A percentile compares a stretch with the other conserved stretches of the same genome.
Conservation (phyloP, 2,329 filamentous ascomycete species). For the Microdochium paspali region DNA sequence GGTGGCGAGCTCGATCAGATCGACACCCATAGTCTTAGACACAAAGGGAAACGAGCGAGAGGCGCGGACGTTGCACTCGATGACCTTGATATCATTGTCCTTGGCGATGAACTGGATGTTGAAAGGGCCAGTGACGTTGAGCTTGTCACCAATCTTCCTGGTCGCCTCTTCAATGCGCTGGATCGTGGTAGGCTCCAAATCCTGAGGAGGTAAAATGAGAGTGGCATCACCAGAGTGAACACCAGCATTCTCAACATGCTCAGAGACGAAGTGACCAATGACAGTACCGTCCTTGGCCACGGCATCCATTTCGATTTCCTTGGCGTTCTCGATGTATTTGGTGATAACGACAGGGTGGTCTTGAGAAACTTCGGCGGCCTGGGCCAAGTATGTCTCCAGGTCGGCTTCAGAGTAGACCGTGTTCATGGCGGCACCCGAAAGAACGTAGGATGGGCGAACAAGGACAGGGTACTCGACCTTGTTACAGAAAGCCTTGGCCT, state of each 20-base stretch:
- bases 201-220: conserved; percentile 87
- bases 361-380: conserved; percentile 86
- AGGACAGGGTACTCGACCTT: conserved; percentile 88
- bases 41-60: conserved; percentile 97
- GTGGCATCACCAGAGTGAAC: conserved; percentile 98
- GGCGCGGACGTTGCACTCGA: conserved; percentile 95
- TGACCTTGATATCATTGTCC: conserved; percentile 99
- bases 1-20: conserved; percentile 96
- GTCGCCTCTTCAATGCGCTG: conserved; percentile 89
- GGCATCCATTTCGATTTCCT: conserved; percentile 99
- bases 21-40: conserved; percentile 96
- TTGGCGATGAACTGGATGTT: conserved; percentile 99
- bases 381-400: conserved; percentile 76
- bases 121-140: conserved; percentile 93
- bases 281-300: conserved; percentile 85
- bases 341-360: conserved; percentile 98
- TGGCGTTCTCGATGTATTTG: conserved; percentile 98
- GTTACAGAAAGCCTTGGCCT: conserved; percentile 79
- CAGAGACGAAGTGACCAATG: conserved; percentile 93
- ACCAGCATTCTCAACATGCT: conserved; percentile 96
- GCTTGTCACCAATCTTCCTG: conserved; percentile 83
- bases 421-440: conserved; percentile 98
- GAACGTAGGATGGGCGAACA: conserved; percentile 90
- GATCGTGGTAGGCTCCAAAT: conserved; percentile 82
- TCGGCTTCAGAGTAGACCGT: conserved; percentile 96